These are phyloP conservation scores for Asterophora parasitica DNA, from an alignment of 768 basidiomycete species.

Conservation along the genomic window DNA sequence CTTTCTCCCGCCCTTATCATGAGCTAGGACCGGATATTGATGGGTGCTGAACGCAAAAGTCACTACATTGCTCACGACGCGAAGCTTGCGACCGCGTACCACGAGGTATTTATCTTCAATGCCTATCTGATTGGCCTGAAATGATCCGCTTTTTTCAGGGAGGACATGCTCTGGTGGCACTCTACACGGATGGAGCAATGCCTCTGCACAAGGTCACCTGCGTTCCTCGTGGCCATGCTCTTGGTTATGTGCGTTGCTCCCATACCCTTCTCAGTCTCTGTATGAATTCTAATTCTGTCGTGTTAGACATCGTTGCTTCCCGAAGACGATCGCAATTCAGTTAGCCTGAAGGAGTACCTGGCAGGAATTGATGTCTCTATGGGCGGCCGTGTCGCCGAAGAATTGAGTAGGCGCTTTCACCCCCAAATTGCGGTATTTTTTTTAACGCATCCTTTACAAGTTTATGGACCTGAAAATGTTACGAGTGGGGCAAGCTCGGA, in stretches of 20 bases:
- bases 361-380: slow-evolving; percentile 88
- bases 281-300: slow-evolving; percentile 4
- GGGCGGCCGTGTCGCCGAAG: slow-evolving; percentile 95
- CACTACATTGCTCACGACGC: slow-evolving; percentile 83
- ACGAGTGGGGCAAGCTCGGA: slow-evolving; percentile 93
- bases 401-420: slow-evolving; percentile 52
- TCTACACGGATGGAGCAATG: slow-evolving; percentile 94
- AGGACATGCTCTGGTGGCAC: slow-evolving; percentile 90
- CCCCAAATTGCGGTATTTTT: slow-evolving; percentile 14
- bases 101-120: slow-evolving; percentile 55
- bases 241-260: slow-evolving; percentile 66
- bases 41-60: slow-evolving; percentile 94
- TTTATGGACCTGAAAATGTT: slow-evolving; percentile 84
- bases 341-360: slow-evolving; percentile 69
- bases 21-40: slow-evolving; percentile 80
- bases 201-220: slow-evolving; percentile 98
- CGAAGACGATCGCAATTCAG: slow-evolving; percentile 67
- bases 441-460: slow-evolving; percentile 32
- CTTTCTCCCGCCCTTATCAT: neutral
- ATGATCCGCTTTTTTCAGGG: slow-evolving; percentile 40
- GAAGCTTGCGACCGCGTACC: slow-evolving; percentile 91
- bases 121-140: neutral
- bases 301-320: slow-evolving; percentile 72
- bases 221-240: slow-evolving; percentile 90
- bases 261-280: slow-evolving; percentile 1